Evolutionary conservation across 768 basidiomycete genomes (phyloP).

Genomic region (Termitomyces sp.): DNA sequence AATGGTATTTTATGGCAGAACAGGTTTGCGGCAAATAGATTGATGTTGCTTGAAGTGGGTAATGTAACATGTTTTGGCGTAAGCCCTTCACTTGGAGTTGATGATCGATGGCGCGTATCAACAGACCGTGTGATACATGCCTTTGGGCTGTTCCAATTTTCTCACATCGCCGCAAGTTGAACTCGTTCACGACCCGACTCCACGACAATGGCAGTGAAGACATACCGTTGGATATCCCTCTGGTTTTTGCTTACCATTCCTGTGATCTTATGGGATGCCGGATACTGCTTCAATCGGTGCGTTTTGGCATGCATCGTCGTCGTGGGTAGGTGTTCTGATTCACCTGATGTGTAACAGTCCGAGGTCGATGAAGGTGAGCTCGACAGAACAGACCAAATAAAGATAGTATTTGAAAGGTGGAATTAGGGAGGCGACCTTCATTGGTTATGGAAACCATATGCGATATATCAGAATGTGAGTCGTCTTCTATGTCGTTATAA

Average conservation of each 20-base stretch:
- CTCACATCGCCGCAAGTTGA: no score
- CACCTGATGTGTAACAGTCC: conserved; percentile 41
- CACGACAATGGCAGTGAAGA: conserved; percentile 40
- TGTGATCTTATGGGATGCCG: conserved; percentile 72
- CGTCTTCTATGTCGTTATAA: conserved; percentile 25
- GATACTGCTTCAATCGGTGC: conserved; percentile 79
- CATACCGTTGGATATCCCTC: conserved; percentile 51
- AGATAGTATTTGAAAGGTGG: background rate
- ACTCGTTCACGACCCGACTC: no score
- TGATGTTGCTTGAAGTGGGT: background rate
- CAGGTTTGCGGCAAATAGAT: background rate
- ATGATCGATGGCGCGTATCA: background rate
- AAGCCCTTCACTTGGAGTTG: no score
- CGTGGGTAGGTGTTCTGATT: background rate
- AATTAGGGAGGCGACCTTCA: conserved; percentile 75
- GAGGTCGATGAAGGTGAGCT: conserved; percentile 63
- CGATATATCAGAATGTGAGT: conserved; percentile 62
- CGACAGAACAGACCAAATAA: background rate
- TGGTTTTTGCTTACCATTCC: conserved; percentile 67
- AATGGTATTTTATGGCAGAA: background rate
- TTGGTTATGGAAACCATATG: conserved; percentile 89
- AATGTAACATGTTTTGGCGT: no score
- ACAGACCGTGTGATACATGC: background rate
- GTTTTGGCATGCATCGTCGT: conserved; percentile 13
- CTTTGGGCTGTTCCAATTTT: background rate